Conservation (phyloP, 495 filamentous ascomycete genomes). For the Poronia punctata region DNA sequence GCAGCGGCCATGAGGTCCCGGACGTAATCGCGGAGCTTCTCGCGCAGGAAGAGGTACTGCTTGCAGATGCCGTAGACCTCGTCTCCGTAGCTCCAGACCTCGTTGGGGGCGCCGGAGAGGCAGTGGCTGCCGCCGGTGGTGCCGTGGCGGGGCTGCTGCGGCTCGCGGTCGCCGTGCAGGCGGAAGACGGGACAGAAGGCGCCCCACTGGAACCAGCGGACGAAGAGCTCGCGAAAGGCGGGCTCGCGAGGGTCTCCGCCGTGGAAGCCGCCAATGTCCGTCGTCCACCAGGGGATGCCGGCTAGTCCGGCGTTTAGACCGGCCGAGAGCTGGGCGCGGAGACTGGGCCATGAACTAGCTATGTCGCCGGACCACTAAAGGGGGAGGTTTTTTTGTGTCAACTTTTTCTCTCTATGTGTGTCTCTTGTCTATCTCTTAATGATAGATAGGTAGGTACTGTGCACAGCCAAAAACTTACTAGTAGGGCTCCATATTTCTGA, state of each 20-base stretch:
- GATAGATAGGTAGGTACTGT: neutral
- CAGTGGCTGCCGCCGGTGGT: constrained; percentile 28
- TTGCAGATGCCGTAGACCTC: constrained; percentile 50
- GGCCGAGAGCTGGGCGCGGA: constrained; percentile 49
- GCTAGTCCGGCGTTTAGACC: constrained; percentile 53
- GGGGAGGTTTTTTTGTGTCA: too few species aligned
- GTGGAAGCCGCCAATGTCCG: constrained; percentile 55
- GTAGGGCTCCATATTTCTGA: constrained; percentile 52
- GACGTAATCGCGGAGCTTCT: constrained; percentile 46
- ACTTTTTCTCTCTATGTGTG: too few species aligned
- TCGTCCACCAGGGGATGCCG: constrained; percentile 54
- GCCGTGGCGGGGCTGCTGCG: constrained; percentile 34
- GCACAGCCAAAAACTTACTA: too few species aligned
- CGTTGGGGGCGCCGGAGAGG: constrained; percentile 42
- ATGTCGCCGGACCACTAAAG: constrained; percentile 49
- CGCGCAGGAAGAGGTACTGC: constrained; percentile 47
- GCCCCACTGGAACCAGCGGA: constrained; percentile 57
- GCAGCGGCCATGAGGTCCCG: constrained; percentile 46
- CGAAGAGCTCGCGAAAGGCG: constrained; percentile 51
- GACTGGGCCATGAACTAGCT: constrained; percentile 47
- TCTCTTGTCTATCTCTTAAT: too few species aligned
- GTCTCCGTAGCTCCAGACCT: constrained; percentile 54
- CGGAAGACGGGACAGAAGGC: constrained; percentile 55
- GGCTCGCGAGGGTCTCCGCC: constrained; percentile 46
- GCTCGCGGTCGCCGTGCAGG: constrained; percentile 53